Evolutionary conservation across 2,329 filamentous ascomycete species (phyloP).

Genomic region (Raffaelea albimanens): DNA sequence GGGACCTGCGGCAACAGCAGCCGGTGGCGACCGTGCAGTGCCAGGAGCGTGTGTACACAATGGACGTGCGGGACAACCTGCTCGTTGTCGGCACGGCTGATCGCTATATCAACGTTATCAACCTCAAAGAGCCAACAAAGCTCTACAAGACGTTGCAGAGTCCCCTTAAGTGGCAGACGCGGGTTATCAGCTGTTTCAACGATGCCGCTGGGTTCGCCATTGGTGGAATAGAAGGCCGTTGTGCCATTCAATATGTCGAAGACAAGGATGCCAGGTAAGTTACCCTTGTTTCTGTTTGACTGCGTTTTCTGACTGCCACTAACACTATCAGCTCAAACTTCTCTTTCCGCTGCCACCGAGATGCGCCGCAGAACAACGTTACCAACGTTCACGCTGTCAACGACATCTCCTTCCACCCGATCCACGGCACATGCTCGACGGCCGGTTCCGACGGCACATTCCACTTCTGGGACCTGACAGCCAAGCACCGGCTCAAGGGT

Average conservation of each 20-base stretch:
- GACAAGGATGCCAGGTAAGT: conserved; percentile 73
- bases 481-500: conserved; percentile 81
- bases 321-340: conserved; percentile 65
- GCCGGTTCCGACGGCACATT: conserved; percentile 94
- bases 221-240: conserved; percentile 92
- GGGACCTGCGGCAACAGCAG: conserved; percentile 63
- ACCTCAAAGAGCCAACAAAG: conserved; percentile 76
- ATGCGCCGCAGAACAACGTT: conserved; percentile 62
- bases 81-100: conserved; percentile 90
- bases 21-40: conserved; percentile 57
- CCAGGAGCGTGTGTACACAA: conserved; percentile 77
- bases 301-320: not conserved
- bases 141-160: conserved; percentile 97
- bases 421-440: conserved; percentile 96
- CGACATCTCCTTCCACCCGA: conserved; percentile 93
- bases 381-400: conserved; percentile 94
- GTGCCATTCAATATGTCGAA: conserved; percentile 96
- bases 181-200: conserved; percentile 88
- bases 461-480: conserved; percentile 92
- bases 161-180: conserved; percentile 95
- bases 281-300: not conserved
- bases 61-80: conserved; percentile 83
- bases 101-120: conserved; percentile 90
- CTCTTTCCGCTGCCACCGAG: conserved; percentile 97
- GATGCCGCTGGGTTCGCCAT: conserved; percentile 90